phyloP scores from a whole-genome alignment of 495 filamentous ascomycete genomes.

The Aspergillus leporis region DNA sequence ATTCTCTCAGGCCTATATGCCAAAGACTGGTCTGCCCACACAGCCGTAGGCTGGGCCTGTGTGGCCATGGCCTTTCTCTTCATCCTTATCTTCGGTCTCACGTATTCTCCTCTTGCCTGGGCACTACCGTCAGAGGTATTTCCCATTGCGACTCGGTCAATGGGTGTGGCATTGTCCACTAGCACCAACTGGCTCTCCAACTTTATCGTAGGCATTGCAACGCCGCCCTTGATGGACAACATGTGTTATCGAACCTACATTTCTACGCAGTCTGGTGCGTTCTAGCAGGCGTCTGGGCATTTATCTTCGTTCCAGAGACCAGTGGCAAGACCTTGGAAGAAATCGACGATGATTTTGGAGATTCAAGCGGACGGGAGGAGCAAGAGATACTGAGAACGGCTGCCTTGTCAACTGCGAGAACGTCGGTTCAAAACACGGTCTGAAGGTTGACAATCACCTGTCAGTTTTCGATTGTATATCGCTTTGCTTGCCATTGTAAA shows the following conservation, averaged over 20 bases:
- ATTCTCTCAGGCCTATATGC: slow-evolving; percentile 19
- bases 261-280: slow-evolving; percentile 18
- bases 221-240: slow-evolving; percentile 17
- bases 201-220: slow-evolving; percentile 17
- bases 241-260: slow-evolving; percentile 19
- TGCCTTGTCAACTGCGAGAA: background rate
- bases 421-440: too few species aligned
- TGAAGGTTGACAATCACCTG: too few species aligned
- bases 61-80: slow-evolving; percentile 21
- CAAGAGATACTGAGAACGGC: background rate
- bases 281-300: slow-evolving; percentile 13
- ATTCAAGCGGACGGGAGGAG: background rate
- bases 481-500: too few species aligned
- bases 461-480: background rate
- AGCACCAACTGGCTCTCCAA: slow-evolving; percentile 18
- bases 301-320: slow-evolving; percentile 23
- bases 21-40: slow-evolving; percentile 21
- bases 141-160: slow-evolving; percentile 22
- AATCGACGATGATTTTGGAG: slow-evolving; percentile 4
- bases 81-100: background rate
- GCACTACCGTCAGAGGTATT: slow-evolving; percentile 25
- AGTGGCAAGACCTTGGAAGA: slow-evolving; percentile 19
- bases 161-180: slow-evolving; percentile 23
- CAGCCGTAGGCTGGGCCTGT: slow-evolving; percentile 25
- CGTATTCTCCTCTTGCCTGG: slow-evolving; percentile 24